Percentiles rank a stretch among this genome's conserved stretches.
Conservation (phyloP, 768 basidiomycete species). For the Rossbeevera mucosa region DNA sequence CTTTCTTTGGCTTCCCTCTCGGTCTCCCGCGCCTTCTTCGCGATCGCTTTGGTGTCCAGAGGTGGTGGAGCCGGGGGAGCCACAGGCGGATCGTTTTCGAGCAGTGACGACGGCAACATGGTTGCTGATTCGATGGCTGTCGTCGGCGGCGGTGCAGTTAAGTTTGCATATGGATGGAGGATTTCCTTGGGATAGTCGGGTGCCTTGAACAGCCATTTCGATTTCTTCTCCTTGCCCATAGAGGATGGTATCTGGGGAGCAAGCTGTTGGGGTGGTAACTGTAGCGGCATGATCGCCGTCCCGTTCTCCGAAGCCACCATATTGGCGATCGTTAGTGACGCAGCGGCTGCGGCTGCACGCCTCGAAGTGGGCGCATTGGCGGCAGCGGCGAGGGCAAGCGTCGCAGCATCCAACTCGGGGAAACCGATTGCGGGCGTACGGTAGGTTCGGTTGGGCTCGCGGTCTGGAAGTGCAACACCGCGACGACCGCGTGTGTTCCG, state of each 20-base stretch:
- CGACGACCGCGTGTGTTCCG: conserved; percentile 78
- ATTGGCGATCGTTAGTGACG: conserved; percentile 79
- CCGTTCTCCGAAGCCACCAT: conserved; percentile 93
- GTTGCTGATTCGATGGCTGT: conserved; percentile 63
- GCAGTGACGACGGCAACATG: conserved; percentile 47
- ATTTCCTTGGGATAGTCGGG: conserved; percentile 54
- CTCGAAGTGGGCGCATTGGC: conserved; percentile 66
- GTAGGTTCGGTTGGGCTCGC: conserved; percentile 88
- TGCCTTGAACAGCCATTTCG: conserved; percentile 69
- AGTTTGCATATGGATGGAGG: conserved; percentile 55
- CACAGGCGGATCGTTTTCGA: conserved; percentile 57
- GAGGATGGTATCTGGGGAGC: conserved; percentile 33
- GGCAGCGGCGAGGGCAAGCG: conserved; percentile 59
- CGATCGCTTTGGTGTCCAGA: conserved; percentile 47
- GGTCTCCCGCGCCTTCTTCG: conserved; percentile 66
- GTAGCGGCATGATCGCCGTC: conserved; percentile 44
- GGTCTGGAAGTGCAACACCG: conserved; percentile 83
- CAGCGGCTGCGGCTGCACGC: conserved; percentile 83
- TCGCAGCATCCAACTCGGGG: conserved; percentile 72
- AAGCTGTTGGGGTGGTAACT: conserved; percentile 40
- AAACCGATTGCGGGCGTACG: conserved; percentile 85
- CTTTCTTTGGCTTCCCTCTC: conserved; percentile 81
- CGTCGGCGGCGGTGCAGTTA: conserved; percentile 56
- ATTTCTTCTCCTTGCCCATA: conserved; percentile 58
- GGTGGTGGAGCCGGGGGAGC: conserved; percentile 28